Evolutionary conservation across 108 stramenopile species (phyloP), one percentile per base, ranked within the genome.

Genomic region (Heterococcus sp.): DNA sequence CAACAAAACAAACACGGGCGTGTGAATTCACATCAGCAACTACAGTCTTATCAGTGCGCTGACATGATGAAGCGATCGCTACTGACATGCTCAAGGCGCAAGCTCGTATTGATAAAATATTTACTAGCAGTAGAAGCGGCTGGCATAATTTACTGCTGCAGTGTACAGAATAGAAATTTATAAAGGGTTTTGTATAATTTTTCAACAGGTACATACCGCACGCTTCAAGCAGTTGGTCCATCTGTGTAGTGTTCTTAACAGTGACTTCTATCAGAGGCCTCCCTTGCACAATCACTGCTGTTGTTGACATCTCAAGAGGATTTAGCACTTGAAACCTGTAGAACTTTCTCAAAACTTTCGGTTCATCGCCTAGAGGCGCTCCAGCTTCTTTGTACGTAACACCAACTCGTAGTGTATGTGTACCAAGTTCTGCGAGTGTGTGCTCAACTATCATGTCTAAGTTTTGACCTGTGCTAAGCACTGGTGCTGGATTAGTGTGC

Each of bases 371-470:
- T 1, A 74, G 78, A 3, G 73, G 72, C 5, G 33, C 72, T 2
- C 37, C 74, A 2, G 39, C 36, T 33, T 65, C 63, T 5, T 36
- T 30, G 72, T 68, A 81, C 79, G 64, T 73, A 0, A 81, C 79
- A 36, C 78, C 79, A 28, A 83, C 84, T 28, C 84, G 76, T 34
- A 85, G 67, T 3, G 84, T 85, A 71, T 85, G 84, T 35, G 68
- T 85, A 11, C 84, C 84, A 3, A 76, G 37, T 38, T 85, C 84
- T 37, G 33, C 32, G 33, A 85, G 76, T 29, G 75, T 76, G 75
- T 83, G 69, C 69, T 85, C 82, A 29, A 85, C 84, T 65, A 85
- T 85, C 82, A 78, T 83, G 82, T 85, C 84, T 8, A 83, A 29
- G 74, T 85, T 69, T 46, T 75, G 75, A 33, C 69, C 69, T 21